A percentile compares a stretch with the other conserved stretches of the same genome.
phyloP scores from a whole-genome alignment of 257 asterid genomes.

The Osmanthus fragrans region DNA sequence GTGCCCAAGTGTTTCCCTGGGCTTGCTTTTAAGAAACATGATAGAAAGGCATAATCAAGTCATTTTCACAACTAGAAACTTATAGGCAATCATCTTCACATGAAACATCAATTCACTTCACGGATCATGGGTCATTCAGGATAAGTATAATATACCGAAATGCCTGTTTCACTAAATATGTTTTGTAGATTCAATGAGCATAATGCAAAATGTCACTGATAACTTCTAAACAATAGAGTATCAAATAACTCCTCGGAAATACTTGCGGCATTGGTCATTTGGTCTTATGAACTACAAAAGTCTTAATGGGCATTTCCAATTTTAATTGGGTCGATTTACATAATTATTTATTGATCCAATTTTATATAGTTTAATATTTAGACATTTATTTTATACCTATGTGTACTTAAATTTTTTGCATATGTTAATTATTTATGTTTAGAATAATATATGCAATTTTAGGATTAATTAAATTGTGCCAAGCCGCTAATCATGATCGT shows the following conservation, averaged over 20 bases:
- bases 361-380: no score
- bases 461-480: no score
- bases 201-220: not conserved
- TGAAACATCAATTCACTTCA: not conserved
- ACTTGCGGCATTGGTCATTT: not conserved
- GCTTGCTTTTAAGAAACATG: not conserved
- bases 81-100: conserved; percentile 1
- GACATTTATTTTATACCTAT: no score
- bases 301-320: no score
- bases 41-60: not conserved
- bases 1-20: not conserved
- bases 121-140: not conserved
- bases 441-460: no score
- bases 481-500: no score
- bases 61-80: not conserved
- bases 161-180: not conserved
- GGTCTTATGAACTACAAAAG: not conserved
- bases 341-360: no score
- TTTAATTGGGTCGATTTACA: no score
- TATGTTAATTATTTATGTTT: no score
- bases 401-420: no score
- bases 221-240: not conserved
- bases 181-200: not conserved
- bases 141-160: not conserved
- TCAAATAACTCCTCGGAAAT: not conserved